Base-by-base conservation (phyloP, 1,139 yeast species). In the Diutina scorzettiae region DNA sequence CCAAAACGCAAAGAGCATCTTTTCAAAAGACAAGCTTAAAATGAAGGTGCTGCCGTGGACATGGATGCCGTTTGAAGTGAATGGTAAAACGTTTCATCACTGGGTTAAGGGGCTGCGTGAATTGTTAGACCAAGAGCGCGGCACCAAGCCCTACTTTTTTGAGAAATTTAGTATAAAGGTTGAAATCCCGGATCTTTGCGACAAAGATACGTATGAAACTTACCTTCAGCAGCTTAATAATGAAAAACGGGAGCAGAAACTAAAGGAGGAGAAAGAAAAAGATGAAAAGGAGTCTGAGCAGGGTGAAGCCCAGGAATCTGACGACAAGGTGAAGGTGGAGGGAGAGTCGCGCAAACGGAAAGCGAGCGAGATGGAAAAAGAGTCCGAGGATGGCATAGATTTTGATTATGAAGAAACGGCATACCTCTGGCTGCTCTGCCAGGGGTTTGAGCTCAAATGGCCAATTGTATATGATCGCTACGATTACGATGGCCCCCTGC, bases 71-170 rank as follows among this genome's bases (percentile, higher is more conserved):
- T 91, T 91, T 55, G 66, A 51, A 6, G 67, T 71, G 5, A 80
- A 79, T 45, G 64, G 66, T 5, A 72, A 76, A 1, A 64, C 48
- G n/a, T 65, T 89, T 40, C 64, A 67, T 44, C 98, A 91, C 59
- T 93, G 98, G 98, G 89, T 80, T 5, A 79, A 85, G 48, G 95
- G 94, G 1, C 69, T 81, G 2, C 71, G 67, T 45, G 81, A 74
- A 43, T 54, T 69, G 6, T 57, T 69, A 41, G 67, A 63, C 44
- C 59, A 59, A 32, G 62, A 66, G 21, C 60, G 62, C 25, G 69
- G 66, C 37, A 14, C 39, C 19, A 72, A 67, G 42, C 78, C 82
- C 3, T 83, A 84, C 53, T 64, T 73, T 39, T 91, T 83, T 62
- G 84, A 82, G 36, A 84, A 83, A 56, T 87, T 76, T 57, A 80